These are phyloP conservation scores for Candida mattraensis DNA, from an alignment of 805 yeast species.

Conservation along the genomic window DNA sequence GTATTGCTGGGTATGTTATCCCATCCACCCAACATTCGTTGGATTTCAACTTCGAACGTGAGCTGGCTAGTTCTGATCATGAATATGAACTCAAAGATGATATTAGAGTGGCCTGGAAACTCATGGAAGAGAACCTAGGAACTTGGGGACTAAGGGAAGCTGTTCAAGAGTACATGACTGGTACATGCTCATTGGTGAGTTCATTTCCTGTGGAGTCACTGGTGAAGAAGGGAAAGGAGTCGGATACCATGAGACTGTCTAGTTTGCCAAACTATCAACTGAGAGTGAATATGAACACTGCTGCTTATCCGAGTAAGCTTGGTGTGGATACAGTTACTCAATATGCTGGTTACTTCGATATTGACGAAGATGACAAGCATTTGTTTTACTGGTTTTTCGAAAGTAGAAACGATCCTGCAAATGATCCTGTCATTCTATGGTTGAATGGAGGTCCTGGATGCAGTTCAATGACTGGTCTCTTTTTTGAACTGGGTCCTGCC, in stretches of 20 bases:
- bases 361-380: conserved; percentile 65
- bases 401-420: conserved; percentile 82
- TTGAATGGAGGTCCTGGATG: conserved; percentile 96
- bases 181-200: conserved; percentile 11
- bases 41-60: background rate
- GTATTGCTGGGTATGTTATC: no score
- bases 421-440: conserved; percentile 86
- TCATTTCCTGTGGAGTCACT: conserved; percentile 8
- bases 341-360: conserved; percentile 82
- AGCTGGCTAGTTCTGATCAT: background rate
- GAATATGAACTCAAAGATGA: conserved; percentile 2
- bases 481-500: conserved; percentile 86
- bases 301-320: conserved; percentile 54
- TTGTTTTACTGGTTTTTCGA: conserved; percentile 82
- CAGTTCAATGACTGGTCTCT: conserved; percentile 82
- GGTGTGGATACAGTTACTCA: conserved; percentile 84
- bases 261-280: conserved; percentile 26
- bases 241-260: conserved; percentile 11
- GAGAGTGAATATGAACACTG: conserved; percentile 18
- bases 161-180: conserved; percentile 10
- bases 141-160: conserved; percentile 6
- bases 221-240: background rate
- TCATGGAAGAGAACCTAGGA: conserved; percentile 12
- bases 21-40: background rate
- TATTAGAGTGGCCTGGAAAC: conserved; percentile 15